Evolutionary conservation across 371 early-diverging fungal genomes (phyloP), one percentile per base, ranked within the genome.

Genomic region (Batkoa obscura): DNA sequence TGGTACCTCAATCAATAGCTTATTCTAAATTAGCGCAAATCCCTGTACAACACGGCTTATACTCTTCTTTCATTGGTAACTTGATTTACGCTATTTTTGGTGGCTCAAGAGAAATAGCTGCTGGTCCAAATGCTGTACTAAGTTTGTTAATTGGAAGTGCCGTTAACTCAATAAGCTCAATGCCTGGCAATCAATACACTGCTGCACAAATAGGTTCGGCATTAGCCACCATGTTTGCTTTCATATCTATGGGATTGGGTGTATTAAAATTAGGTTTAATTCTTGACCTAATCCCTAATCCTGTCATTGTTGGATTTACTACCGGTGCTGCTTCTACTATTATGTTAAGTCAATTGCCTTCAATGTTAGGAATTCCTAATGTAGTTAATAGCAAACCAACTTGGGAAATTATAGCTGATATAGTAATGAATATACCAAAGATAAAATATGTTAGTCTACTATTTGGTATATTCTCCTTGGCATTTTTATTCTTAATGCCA

Each of bases 71-170:
- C 61, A 66, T 86, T 30, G 86, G 87, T 9, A 69, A 74, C 2
- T 62, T 78, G 12, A 35, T 83, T 34, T 88, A 91, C 63, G 74
- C 72, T 51, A 64, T 88, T 33, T 83, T 89, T 64, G 88, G 83
- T 38, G 87, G 89, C 0, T 81, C 86, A 37, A 83, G 85, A 60
- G 90, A 88, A 61, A 84, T 87, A 31, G 84, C 84, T 30, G 82
- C 88, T 55, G 90, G 93, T n/a, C 86, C 90, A 0, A 85, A 87
- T 10, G 87, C 90, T 33, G 89, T 90, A n/a, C 79, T 88, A 65
- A 83, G 86, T 2, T 68, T 83, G 17, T 66, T 88, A 9, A 70
- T 81, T 49, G 84, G 83, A 35, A 81, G 87, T 58, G 68, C 79
- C 31, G 59, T 85, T 17, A 69, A 71, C 23, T 63, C 68, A 10